Conservation (phyloP, 139 green algal species). For the Picochlorum sp. region DNA sequence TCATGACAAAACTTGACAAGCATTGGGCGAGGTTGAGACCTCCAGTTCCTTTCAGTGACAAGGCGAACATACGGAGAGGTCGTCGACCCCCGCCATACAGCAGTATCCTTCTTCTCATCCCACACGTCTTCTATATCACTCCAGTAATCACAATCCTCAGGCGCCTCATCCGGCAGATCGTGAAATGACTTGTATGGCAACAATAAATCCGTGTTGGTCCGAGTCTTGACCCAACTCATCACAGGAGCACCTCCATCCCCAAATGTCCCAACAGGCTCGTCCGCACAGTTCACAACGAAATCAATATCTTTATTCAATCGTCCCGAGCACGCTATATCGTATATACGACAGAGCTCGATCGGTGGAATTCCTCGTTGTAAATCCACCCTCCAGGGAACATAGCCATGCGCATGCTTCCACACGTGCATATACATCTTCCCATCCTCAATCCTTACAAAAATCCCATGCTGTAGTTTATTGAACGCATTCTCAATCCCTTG, state of each 20-base stretch:
- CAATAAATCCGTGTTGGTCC: neutral
- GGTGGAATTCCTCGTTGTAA: neutral
- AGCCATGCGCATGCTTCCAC: neutral
- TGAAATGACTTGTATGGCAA: neutral
- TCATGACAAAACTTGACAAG: neutral
- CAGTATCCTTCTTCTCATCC: neutral
- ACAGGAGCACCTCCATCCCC: neutral
- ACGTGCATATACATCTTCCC: neutral
- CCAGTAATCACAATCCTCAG: neutral
- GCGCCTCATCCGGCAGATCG: neutral
- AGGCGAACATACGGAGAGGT: neutral
- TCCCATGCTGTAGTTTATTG: neutral
- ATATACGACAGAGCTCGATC: neutral
- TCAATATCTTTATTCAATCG: neutral
- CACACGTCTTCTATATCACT: neutral
- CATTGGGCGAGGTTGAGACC: neutral
- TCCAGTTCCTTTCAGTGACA: neutral
- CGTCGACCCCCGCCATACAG: neutral
- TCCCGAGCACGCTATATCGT: neutral
- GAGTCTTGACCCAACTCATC: neutral
- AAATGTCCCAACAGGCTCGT: neutral
- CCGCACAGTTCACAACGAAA: slow-evolving; percentile 1
- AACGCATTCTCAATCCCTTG: neutral
- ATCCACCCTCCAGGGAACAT: neutral
- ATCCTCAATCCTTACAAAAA: neutral